phyloP scores from a whole-genome alignment of 2,329 filamentous ascomycete species.

The Claviceps citrina region DNA sequence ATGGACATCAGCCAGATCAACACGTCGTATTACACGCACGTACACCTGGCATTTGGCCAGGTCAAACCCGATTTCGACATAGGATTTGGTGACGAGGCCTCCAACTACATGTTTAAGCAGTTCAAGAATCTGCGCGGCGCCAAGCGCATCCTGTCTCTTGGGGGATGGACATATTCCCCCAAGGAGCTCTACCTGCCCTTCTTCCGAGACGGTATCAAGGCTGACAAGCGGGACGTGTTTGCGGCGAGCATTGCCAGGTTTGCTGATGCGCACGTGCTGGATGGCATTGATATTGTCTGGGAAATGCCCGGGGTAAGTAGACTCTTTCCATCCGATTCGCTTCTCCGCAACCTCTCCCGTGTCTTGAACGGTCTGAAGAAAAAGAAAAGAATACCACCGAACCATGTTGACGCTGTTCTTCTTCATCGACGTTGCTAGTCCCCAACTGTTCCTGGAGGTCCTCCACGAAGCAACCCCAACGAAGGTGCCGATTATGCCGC shows the following conservation, averaged over 20 bases:
- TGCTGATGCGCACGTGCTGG: constrained; percentile 19
- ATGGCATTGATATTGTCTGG: constrained; percentile 28
- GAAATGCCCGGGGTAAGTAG: constrained; percentile 18
- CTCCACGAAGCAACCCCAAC: background rate
- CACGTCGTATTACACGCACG: constrained; percentile 10
- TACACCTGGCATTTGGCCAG: constrained; percentile 17
- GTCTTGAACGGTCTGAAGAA: too few relatives aligned
- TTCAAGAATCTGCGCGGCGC: constrained; percentile 10
- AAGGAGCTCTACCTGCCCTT: constrained; percentile 10
- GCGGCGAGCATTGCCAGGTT: constrained; percentile 21
- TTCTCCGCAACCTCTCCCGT: too few relatives aligned
- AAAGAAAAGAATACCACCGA: too few relatives aligned
- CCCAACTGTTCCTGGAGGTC: background rate
- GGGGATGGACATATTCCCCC: constrained; percentile 15
- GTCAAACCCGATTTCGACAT: constrained; percentile 9
- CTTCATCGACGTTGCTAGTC: background rate
- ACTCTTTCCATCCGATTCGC: too few relatives aligned
- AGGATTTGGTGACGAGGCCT: background rate
- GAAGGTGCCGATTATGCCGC: background rate
- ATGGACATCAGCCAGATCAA: background rate
- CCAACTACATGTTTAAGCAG: constrained; percentile 4
- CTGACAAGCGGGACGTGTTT: constrained; percentile 19
- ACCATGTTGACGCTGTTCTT: background rate
- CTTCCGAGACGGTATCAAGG: constrained; percentile 10
- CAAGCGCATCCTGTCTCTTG: constrained; percentile 16